phyloP scores from a whole-genome alignment of 116 monocot species.

The Trichopus zeylanicus region DNA sequence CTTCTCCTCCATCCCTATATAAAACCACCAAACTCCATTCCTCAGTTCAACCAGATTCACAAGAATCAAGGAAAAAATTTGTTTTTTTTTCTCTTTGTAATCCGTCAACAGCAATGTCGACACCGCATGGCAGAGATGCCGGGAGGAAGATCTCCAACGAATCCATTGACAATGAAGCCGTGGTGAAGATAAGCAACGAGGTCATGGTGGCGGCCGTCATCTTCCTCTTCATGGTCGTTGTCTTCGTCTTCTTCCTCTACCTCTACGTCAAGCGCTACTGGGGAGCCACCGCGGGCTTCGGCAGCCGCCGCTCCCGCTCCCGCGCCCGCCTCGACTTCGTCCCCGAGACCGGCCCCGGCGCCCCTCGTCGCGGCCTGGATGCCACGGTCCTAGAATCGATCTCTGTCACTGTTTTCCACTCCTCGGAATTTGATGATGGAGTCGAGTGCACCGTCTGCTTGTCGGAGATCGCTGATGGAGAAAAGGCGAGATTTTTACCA shows the following conservation, averaged over 20 bases:
- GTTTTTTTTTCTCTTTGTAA: no score
- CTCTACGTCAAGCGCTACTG: conserved; percentile 40
- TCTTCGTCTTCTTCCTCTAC: conserved; percentile 54
- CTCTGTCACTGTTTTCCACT: conserved; percentile 24
- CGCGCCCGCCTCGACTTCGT: conserved; percentile 12
- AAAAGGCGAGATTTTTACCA: conserved; percentile 7
- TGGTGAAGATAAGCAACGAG: conserved; percentile 11
- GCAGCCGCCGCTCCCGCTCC: not conserved
- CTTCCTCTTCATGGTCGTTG: conserved; percentile 41
- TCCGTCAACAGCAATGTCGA: not conserved
- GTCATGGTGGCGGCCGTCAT: conserved; percentile 38
- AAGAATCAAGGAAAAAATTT: no score
- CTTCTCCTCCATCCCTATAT: not conserved
- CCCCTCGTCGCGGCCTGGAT: conserved; percentile 30
- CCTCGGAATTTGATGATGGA: conserved; percentile 14
- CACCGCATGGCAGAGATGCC: not conserved
- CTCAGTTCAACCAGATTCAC: no score
- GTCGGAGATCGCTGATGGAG: conserved; percentile 34
- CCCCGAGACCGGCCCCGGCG: not conserved
- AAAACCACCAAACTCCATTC: no score
- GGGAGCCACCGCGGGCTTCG: conserved; percentile 9
- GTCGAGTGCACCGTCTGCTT: conserved; percentile 22
- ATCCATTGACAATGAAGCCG: not conserved
- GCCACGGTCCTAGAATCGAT: conserved; percentile 26
- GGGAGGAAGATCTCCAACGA: not conserved